These are phyloP conservation scores for Extremus antarcticus DNA, from an alignment of 495 filamentous ascomycete genomes.

Conservation along the genomic window DNA sequence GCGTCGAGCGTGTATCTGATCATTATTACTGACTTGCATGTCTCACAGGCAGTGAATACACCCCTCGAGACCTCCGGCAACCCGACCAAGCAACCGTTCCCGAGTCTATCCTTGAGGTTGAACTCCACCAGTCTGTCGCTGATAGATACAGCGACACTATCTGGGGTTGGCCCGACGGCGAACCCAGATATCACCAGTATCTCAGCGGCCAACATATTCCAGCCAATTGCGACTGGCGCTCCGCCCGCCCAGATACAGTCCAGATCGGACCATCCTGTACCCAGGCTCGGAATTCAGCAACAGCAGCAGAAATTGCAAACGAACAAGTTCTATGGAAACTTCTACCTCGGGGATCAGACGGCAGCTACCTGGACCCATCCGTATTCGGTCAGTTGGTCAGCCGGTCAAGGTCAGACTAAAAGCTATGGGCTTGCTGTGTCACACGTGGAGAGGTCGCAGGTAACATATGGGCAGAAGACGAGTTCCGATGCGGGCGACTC, in stretches of 20 bases:
- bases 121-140: conserved; percentile 8
- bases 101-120: neutral
- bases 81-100: conserved; percentile 11
- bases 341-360: conserved; percentile 67
- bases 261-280: conserved; percentile 29
- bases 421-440: conserved; percentile 72
- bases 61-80: conserved; percentile 15
- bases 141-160: conserved; percentile 19
- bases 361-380: conserved; percentile 71
- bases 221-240: conserved; percentile 26
- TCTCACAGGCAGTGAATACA: conserved; percentile 5
- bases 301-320: conserved; percentile 52
- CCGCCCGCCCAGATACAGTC: conserved; percentile 26
- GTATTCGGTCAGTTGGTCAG: conserved; percentile 69
- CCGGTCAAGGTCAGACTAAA: conserved; percentile 49
- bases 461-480: conserved; percentile 55
- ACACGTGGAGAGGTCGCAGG: conserved; percentile 55
- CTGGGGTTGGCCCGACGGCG: conserved; percentile 18
- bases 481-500: conserved; percentile 25
- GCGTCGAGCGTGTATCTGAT: neutral
- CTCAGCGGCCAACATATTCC: conserved; percentile 25
- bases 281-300: conserved; percentile 23
- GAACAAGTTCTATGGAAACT: conserved; percentile 89
- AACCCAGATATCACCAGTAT: conserved; percentile 16
- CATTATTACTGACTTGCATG: neutral